phyloP scores from a whole-genome alignment of 768 basidiomycete genomes.

The Sutorius australiensis region DNA sequence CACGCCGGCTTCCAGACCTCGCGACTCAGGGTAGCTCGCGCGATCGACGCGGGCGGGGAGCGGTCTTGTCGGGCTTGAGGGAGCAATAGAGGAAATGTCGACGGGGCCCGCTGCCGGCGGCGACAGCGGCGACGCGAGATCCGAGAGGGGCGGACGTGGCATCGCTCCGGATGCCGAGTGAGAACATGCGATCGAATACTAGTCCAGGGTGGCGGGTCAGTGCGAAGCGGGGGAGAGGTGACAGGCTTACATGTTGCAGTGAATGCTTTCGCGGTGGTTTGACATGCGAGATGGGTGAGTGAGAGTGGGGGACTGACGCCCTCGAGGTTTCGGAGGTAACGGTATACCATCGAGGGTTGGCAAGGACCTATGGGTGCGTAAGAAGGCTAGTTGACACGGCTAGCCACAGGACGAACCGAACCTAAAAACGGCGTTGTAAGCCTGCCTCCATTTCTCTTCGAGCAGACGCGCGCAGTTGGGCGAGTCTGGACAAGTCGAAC shows the following conservation, averaged over 20 bases:
- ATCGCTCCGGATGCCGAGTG: constrained; percentile 73
- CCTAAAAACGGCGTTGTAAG: constrained; percentile 80
- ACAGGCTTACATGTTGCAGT: constrained; percentile 66
- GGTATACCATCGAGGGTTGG: constrained; percentile 89
- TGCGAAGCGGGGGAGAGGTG: neutral
- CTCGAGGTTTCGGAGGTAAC: constrained; percentile 87
- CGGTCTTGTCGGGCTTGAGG: constrained; percentile 56
- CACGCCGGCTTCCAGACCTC: no score
- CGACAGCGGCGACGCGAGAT: constrained; percentile 60
- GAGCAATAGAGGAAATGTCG: constrained; percentile 84
- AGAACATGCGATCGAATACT: constrained; percentile 93
- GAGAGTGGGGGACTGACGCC: constrained; percentile 85
- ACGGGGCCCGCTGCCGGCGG: constrained; percentile 68
- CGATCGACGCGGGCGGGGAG: constrained; percentile 43
- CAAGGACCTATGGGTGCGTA: constrained; percentile 53
- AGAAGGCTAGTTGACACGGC: neutral
- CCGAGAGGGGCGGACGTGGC: constrained; percentile 57
- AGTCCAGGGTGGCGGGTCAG: neutral
- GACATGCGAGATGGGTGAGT: constrained; percentile 83
- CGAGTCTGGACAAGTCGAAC: constrained; percentile 80
- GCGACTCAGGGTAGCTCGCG: constrained; percentile 28
- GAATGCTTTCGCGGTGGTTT: constrained; percentile 85
- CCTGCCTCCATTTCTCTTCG: constrained; percentile 92
- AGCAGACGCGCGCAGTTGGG: constrained; percentile 73
- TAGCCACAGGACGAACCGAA: constrained; percentile 49